These are phyloP conservation scores for Juglanconis sp. DNA, from an alignment of 2,329 filamentous ascomycete genomes.

Conservation along the genomic window DNA sequence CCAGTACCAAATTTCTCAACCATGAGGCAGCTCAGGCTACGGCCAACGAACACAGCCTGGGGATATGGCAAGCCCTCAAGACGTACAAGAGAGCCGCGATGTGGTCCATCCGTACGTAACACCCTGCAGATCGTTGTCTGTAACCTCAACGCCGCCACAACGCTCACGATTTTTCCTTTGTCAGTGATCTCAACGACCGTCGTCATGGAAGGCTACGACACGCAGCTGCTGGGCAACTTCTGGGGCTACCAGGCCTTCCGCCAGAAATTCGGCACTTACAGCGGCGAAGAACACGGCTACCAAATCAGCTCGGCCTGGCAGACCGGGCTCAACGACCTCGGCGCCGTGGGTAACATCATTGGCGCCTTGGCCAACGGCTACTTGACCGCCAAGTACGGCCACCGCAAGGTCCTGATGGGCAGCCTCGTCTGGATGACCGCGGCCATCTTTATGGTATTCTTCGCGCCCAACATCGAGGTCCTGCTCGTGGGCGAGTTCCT, in stretches of 20 bases:
- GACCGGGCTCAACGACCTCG: slow-evolving; percentile 39
- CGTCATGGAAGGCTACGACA: slow-evolving; percentile 51
- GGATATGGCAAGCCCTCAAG: slow-evolving; percentile 33
- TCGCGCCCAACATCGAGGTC: slow-evolving; percentile 40
- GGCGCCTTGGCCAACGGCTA: slow-evolving; percentile 41
- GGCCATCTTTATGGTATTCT: slow-evolving; percentile 49
- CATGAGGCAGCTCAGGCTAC: slow-evolving; percentile 35
- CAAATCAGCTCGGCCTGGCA: slow-evolving; percentile 52
- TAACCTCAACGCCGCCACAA: too few species aligned
- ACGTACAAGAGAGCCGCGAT: slow-evolving; percentile 39
- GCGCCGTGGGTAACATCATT: slow-evolving; percentile 33
- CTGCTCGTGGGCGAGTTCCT: slow-evolving; percentile 45
- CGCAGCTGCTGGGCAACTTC: slow-evolving; percentile 44
- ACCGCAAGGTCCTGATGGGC: slow-evolving; percentile 41
- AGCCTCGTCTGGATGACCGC: slow-evolving; percentile 37
- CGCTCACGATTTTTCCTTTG: background rate
- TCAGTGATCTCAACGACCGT: slow-evolving; percentile 42
- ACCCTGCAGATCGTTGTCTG: too few species aligned
- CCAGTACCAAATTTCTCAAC: slow-evolving; percentile 34
- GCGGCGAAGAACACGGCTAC: slow-evolving; percentile 33
- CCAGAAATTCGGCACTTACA: slow-evolving; percentile 37
- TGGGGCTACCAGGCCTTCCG: slow-evolving; percentile 40
- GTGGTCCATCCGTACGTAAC: slow-evolving; percentile 36
- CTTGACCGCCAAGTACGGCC: slow-evolving; percentile 39
- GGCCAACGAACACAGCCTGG: slow-evolving; percentile 34